Evolutionary conservation across 2,329 filamentous ascomycete genomes (phyloP).

Genomic region (Thielaviopsis punctulata): DNA sequence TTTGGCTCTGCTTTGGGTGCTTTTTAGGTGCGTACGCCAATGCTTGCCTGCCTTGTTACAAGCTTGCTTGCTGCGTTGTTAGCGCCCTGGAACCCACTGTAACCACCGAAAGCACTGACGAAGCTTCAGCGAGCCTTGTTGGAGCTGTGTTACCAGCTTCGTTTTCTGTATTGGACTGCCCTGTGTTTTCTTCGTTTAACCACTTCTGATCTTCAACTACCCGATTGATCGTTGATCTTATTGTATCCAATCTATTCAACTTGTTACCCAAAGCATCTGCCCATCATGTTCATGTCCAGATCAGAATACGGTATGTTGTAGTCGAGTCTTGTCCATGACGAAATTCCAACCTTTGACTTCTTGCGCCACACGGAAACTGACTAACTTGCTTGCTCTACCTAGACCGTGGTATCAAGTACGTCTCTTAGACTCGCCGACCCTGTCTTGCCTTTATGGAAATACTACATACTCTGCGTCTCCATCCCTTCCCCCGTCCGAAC

Average conservation of each 20-base stretch:
- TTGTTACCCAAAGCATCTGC: neutral
- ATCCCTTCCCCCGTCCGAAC: too few relatives aligned
- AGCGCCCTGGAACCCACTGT: neutral
- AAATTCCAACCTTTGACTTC: neutral
- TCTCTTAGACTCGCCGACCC: too few relatives aligned
- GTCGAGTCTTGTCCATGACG: neutral
- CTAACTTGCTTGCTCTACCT: conserved; percentile 5
- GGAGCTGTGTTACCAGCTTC: neutral
- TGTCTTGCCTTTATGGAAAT: conserved; percentile 8
- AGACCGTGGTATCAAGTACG: conserved; percentile 97
- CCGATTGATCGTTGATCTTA: neutral
- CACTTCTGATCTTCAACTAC: neutral
- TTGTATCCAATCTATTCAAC: neutral
- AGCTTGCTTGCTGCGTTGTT: neutral
- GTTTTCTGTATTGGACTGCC: neutral
- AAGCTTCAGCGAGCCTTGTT: neutral
- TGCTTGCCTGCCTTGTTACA: neutral
- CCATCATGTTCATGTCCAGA: conserved; percentile 97
- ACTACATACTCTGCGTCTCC: too few relatives aligned
- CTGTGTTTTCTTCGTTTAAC: too few relatives aligned
- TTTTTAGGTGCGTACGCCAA: conserved; percentile 9
- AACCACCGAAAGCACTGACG: neutral
- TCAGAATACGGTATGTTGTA: conserved; percentile 85
- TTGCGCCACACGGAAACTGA: conserved; percentile 6
- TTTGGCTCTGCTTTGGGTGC: neutral